Evolutionary conservation across 257 asterid genomes (phyloP).

Genomic region (Agastache rugosa): DNA sequence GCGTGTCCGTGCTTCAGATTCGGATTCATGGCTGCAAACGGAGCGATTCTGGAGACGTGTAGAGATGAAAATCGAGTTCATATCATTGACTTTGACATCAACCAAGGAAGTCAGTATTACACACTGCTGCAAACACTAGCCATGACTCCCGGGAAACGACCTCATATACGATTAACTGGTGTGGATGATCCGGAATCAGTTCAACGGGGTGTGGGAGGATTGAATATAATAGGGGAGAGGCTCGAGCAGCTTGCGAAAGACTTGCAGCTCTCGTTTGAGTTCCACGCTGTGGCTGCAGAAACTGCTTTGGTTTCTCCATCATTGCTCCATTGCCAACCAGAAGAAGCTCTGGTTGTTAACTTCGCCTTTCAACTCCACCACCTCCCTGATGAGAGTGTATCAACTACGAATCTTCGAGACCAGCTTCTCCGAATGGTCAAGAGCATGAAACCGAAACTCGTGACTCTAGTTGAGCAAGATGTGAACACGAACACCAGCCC

Average conservation of each 20-base stretch:
- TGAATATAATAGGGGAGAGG: slow-evolving; percentile 68
- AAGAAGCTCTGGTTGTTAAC: slow-evolving; percentile 78
- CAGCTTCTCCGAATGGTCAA: slow-evolving; percentile 93
- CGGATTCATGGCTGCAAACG: slow-evolving; percentile 90
- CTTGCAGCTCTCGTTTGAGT: slow-evolving; percentile 68
- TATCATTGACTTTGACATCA: slow-evolving; percentile 83
- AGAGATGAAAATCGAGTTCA: slow-evolving; percentile 71
- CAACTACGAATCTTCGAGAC: slow-evolving; percentile 74
- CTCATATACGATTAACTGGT: slow-evolving; percentile 73
- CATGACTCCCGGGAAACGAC: slow-evolving; percentile 55
- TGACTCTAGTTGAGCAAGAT: slow-evolving; percentile 89
- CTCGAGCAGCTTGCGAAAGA: slow-evolving; percentile 71
- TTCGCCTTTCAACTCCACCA: slow-evolving; percentile 99
- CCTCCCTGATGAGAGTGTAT: slow-evolving; percentile 95
- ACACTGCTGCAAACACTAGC: slow-evolving; percentile 76
- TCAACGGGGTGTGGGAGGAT: slow-evolving; percentile 80
- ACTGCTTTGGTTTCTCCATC: slow-evolving; percentile 66
- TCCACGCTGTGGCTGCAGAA: slow-evolving; percentile 66
- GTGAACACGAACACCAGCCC: slow-evolving; percentile 92
- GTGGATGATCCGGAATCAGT: slow-evolving; percentile 96
- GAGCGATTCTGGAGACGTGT: slow-evolving; percentile 78
- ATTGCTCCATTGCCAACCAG: slow-evolving; percentile 59
- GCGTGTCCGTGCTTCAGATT: slow-evolving; percentile 91
- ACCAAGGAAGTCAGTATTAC: slow-evolving; percentile 97
- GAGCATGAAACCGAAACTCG: slow-evolving; percentile 75